Base-by-base conservation (phyloP, 140 eudicot species). In the Stevia rebaudiana region DNA sequence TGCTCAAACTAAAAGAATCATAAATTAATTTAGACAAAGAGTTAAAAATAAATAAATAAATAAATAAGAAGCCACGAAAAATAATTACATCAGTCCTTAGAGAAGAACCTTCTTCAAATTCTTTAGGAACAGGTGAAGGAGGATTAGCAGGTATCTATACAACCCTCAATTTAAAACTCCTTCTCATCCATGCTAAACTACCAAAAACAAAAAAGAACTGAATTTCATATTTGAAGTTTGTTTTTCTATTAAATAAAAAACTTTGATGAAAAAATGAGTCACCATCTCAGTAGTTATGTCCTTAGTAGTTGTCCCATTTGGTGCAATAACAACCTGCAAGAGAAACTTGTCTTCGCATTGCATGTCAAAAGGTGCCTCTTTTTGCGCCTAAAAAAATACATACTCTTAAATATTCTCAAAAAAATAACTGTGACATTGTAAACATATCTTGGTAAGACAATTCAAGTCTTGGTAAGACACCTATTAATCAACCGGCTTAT, bases 51-150 rank as follows among this genome's bases (percentile, higher is more conserved):
- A 66, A 61, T 31, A 36, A 36, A 36, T 8, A 8, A 1, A 36
- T 36, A 53, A 37, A 8, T 18, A 53, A 37, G 61, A 30, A 12
- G 8, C 33, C 19, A 24, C n/a, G 46, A 21, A 6, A 67, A 63
- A 43, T 48, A 69, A 95, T 80, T 75, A 90, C 97, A 71, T 84
- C 98, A 57, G 71, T 73, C 81, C 80, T 71, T 11, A 95, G 84
- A 19, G 95, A 84, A 67, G 82, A 77, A 54, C 79, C 95, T 78
- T 90, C 97, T 79, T 90, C 97, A 13, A 91, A 83, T 72, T 82
- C 97, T 75, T 90, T 94, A 1, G 96, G 97, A 33, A 90, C 95
- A 9, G 95, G 95, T 12, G 98, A 91, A 19, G 98, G 98, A 55
- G 96, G 98, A 61, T 87, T 91, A 37, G 96, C 98, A 40, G 90